These are phyloP conservation scores for Nothomitra cinnamomea DNA, from an alignment of 2,329 filamentous ascomycete genomes.

Conservation along the genomic window DNA sequence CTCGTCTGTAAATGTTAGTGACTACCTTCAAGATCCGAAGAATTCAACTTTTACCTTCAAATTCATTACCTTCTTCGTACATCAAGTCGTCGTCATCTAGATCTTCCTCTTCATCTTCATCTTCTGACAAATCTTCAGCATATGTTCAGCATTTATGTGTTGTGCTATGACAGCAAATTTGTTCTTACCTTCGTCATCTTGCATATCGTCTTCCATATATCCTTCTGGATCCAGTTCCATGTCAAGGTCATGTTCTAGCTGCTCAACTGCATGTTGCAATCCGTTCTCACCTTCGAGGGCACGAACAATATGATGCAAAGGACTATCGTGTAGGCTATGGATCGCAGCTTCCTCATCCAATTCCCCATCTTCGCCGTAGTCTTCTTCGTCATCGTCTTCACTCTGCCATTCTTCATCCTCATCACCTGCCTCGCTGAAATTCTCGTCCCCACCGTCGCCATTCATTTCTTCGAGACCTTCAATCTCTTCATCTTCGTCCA, in stretches of 20 bases:
- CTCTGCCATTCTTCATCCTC: constrained; percentile 33
- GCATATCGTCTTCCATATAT: constrained; percentile 40
- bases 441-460: constrained; percentile 31
- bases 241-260: constrained; percentile 24
- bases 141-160: constrained; percentile 25
- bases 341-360: constrained; percentile 24
- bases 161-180: constrained; percentile 17
- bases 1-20: constrained; percentile 18
- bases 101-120: constrained; percentile 53
- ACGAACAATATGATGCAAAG: constrained; percentile 20
- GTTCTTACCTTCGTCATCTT: constrained; percentile 35
- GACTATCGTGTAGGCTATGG: constrained; percentile 6
- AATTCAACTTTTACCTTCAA: constrained; percentile 6
- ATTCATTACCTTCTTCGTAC: constrained; percentile 31
- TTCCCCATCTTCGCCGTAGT: constrained; percentile 26
- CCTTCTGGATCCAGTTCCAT: constrained; percentile 30
- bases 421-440: constrained; percentile 29
- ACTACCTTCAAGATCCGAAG: constrained; percentile 5
- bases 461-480: constrained; percentile 32
- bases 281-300: constrained; percentile 20
- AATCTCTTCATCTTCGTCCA: constrained; percentile 33
- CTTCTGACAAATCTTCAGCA: constrained; percentile 19
- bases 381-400: constrained; percentile 28
- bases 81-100: constrained; percentile 31
- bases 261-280: constrained; percentile 20